Percentiles rank a stretch among this genome's conserved stretches.
phyloP scores from a whole-genome alignment of 345 rosid species.

The Eucalyptus erythrocorys region DNA sequence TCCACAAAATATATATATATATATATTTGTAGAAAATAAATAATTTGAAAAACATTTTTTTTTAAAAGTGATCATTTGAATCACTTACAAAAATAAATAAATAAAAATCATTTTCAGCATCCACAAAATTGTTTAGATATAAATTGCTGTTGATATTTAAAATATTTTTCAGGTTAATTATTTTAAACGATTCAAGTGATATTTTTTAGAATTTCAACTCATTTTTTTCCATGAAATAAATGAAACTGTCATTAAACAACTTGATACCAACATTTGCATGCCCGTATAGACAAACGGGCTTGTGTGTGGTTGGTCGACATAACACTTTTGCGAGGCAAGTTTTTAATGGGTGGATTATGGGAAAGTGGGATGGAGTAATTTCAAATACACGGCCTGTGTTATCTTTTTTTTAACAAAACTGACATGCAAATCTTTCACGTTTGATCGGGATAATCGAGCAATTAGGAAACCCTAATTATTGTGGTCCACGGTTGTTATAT shows the following conservation, averaged over 20 bases:
- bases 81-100: not conserved
- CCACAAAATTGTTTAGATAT: not conserved
- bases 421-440: not conserved
- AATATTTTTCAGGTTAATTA: not conserved
- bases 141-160: not conserved
- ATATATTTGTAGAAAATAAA: no score
- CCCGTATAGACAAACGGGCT: not conserved
- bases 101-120: no score
- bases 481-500: not conserved
- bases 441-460: not conserved
- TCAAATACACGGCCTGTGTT: not conserved
- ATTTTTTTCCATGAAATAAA: not conserved
- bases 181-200: not conserved
- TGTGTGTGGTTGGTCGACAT: not conserved
- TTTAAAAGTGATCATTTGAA: not conserved
- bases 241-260: not conserved
- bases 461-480: not conserved
- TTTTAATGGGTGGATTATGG: not conserved
- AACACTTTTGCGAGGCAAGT: not conserved
- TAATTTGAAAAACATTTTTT: no score
- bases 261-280: not conserved
- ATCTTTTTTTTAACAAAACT: not conserved
- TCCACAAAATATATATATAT: no score
- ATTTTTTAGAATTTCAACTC: not conserved
- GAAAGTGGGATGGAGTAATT: not conserved